phyloP scores from a whole-genome alignment of 345 rosid genomes.

The Hibiscus syriacus region DNA sequence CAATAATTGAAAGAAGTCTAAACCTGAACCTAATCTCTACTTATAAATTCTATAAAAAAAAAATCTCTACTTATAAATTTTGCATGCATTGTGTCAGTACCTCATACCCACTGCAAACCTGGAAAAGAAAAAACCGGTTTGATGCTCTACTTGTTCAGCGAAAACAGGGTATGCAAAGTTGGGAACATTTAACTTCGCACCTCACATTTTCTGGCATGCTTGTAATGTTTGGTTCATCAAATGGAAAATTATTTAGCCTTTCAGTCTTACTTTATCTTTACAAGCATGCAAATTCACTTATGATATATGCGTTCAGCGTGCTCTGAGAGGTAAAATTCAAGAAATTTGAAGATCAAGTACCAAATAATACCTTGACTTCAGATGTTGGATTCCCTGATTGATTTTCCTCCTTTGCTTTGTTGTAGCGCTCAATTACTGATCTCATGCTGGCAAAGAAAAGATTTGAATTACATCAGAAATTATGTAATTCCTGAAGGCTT shows the following conservation, averaged over 20 bases:
- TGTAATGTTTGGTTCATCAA: neutral
- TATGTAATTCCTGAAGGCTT: neutral
- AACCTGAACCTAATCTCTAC: neutral
- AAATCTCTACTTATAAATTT: neutral
- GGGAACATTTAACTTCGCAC: neutral
- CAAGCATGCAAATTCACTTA: neutral
- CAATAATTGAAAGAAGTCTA: too few species aligned
- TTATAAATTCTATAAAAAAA: too few species aligned
- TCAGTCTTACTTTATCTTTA: neutral
- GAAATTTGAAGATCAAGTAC: neutral
- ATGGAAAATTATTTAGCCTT: neutral
- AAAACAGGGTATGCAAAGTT: too few species aligned
- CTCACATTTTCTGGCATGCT: neutral
- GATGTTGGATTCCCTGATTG: slow-evolving; percentile 28
- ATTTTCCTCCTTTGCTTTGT: slow-evolving; percentile 42
- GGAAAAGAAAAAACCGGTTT: neutral
- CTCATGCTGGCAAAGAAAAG: slow-evolving; percentile 39
- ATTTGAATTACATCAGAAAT: slow-evolving; percentile 18
- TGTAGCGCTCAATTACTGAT: slow-evolving; percentile 37
- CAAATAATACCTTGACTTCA: slow-evolving; percentile 40
- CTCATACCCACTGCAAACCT: neutral
- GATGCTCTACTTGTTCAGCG: neutral
- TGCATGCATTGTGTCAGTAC: neutral
- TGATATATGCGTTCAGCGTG: neutral
- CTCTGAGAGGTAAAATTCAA: slow-evolving; percentile 5